Percentiles rank a stretch among this genome's conserved stretches.
Conservation (phyloP, 2,329 filamentous ascomycete species). For the Ilyonectria robusta region DNA sequence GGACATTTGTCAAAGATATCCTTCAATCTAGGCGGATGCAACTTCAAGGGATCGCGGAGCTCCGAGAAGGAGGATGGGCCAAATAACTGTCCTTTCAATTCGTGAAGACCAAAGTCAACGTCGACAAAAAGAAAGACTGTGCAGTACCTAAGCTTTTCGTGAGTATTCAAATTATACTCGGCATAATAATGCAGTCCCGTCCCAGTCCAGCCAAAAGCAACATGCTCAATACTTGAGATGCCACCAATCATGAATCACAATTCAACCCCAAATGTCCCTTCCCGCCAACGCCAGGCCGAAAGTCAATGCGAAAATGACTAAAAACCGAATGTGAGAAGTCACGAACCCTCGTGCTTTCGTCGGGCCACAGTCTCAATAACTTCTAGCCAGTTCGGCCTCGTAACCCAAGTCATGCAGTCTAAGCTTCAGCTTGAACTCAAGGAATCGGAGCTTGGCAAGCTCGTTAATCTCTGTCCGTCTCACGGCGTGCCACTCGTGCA, state of each 20-base stretch:
- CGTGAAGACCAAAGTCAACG: background rate
- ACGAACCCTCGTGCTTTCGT: too few relatives aligned
- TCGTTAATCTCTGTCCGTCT: background rate
- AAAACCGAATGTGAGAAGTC: background rate
- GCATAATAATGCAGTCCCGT: background rate
- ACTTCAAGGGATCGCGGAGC: background rate
- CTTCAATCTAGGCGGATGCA: too few relatives aligned
- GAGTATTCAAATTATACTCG: background rate
- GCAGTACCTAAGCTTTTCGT: background rate
- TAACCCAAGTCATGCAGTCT: background rate
- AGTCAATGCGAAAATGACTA: background rate
- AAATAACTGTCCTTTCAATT: background rate
- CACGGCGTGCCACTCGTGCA: conserved; percentile 2
- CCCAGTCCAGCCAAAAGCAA: background rate
- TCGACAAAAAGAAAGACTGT: background rate
- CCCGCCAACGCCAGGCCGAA: background rate
- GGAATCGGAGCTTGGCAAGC: conserved; percentile 10
- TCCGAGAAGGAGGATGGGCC: background rate
- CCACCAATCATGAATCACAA: background rate
- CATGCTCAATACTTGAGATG: background rate
- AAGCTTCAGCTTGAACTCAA: conserved; percentile 5
- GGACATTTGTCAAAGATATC: too few relatives aligned
- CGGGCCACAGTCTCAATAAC: background rate
- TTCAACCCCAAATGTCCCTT: background rate
- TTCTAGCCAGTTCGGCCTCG: background rate